These are phyloP conservation scores for Tricholoma sp. DNA, from an alignment of 768 basidiomycete genomes.

Conservation along the genomic window DNA sequence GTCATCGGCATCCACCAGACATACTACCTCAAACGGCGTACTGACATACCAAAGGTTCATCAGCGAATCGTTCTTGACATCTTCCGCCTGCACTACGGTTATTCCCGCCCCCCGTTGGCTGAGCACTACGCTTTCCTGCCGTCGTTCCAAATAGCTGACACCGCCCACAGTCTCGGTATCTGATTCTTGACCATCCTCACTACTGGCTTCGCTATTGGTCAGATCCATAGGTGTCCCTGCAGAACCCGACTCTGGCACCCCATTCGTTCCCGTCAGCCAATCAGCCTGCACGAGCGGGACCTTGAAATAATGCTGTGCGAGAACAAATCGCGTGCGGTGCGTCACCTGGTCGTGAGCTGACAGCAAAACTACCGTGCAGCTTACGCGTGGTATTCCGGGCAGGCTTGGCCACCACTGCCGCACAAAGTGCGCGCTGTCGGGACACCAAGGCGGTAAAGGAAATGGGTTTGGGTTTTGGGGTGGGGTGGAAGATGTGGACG, in stretches of 20 bases:
- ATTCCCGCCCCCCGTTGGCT: not conserved
- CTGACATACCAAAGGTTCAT: conserved; percentile 71
- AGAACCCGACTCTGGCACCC: conserved; percentile 7
- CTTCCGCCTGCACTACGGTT: conserved; percentile 6
- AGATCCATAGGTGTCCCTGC: not conserved
- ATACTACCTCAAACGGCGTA: conserved; percentile 67
- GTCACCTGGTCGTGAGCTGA: conserved; percentile 58
- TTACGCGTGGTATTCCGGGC: conserved; percentile 56
- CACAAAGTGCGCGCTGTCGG: conserved; percentile 72
- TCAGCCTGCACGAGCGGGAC: conserved; percentile 48
- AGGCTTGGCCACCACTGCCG: conserved; percentile 79
- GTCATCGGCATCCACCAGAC: conserved; percentile 50
- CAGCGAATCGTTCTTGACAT: conserved; percentile 43
- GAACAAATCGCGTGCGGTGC: conserved; percentile 55
- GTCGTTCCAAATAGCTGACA: not conserved
- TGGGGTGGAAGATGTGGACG: conserved; percentile 1
- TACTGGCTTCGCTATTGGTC: not conserved
- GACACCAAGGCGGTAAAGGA: conserved; percentile 64
- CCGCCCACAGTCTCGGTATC: not conserved
- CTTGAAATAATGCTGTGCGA: conserved; percentile 73
- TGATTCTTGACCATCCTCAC: not conserved
- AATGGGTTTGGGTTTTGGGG: conserved; percentile 46
- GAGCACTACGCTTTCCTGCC: too few relatives aligned
- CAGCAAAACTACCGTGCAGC: conserved; percentile 68
- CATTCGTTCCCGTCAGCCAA: conserved; percentile 15